Evolutionary conservation across 2,329 filamentous ascomycete genomes (phyloP).

Genomic region (Colletotrichum chlorophyti): DNA sequence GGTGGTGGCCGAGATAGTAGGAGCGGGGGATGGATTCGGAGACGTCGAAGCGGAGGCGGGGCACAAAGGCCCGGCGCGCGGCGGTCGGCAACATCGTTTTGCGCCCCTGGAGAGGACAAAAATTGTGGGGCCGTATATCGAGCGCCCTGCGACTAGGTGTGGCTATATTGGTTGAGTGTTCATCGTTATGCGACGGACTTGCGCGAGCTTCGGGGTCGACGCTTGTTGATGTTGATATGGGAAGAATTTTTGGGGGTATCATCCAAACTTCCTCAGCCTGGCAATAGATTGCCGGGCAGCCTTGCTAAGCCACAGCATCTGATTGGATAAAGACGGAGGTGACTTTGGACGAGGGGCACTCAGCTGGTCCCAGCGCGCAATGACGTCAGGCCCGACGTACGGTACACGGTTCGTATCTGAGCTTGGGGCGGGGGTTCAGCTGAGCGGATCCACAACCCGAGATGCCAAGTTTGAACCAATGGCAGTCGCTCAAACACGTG

Average conservation of each 20-base stretch:
- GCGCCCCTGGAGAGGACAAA: neutral
- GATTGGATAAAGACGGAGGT: slow-evolving; percentile 5
- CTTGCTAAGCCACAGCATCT: slow-evolving; percentile 1
- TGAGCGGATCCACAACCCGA: neutral
- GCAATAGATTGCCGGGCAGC: neutral
- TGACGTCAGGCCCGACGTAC: too few species aligned
- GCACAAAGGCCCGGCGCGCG: slow-evolving; percentile 63
- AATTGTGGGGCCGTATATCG: neutral
- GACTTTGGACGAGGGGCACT: slow-evolving; percentile 4
- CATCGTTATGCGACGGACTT: neutral
- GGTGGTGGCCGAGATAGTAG: slow-evolving; percentile 95
- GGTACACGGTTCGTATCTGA: too few species aligned
- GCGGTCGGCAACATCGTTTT: slow-evolving; percentile 24
- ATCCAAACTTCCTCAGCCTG: slow-evolving; percentile 25
- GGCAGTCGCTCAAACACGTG: slow-evolving; percentile 5
- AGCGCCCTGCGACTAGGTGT: neutral
- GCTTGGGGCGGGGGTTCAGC: too few species aligned
- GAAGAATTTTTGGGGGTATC: neutral
- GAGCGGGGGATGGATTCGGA: slow-evolving; percentile 81
- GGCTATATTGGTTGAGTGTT: neutral
- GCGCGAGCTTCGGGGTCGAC: neutral
- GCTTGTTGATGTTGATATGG: neutral
- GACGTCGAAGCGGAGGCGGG: slow-evolving; percentile 75
- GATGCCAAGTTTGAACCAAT: slow-evolving; percentile 25
- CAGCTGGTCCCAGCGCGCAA: neutral